Base-by-base conservation (phyloP, 2,329 filamentous ascomycete genomes). In the Penicillium sp. region DNA sequence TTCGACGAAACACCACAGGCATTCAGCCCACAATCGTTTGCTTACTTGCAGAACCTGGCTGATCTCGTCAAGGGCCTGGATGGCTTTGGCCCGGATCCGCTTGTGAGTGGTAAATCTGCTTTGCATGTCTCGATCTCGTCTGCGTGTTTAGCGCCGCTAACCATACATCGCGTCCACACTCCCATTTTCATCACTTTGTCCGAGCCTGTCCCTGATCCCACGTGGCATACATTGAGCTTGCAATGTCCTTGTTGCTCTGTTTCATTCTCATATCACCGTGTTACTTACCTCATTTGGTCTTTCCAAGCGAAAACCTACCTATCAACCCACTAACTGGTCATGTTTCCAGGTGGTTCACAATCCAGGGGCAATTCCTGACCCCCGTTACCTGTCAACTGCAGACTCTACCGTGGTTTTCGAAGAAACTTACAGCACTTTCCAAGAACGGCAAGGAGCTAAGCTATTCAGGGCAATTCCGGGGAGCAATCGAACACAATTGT, bases 391-490 rank as follows among this genome's bases (percentile, higher is more conserved):
- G 39, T 46, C 59, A 25, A 57, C 55, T 1, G 65, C 67, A 17
- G 67, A 72, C 55, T 67, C 63, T 44, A 63, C 69, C 4, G 65
- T 71, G 18, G 65, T 69, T 10, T 72, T 73, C 37, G 70, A 73
- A 55, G 64, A 54, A 30, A 57, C 61, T 9, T 69, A 66, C 42
- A 48, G 52, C 13, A 64, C 57, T 13, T 69, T 66, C 50, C 52
- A 60, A 25, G 51, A 59, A 25, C 52, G 60, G 14, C 41, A 56
- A 15, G 51, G 59, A 8, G 54, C 56, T 17, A 59, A 59, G 14
- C 38, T 59, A 12, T 62, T 67, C 41, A 42, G 45, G 31, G 49
- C 39, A 6, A 61, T 67, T 35, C 41, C 56, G n/a, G 46, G 56
- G 22, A 55, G 51, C 40, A 51, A 58, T 37, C 56, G 65, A 16